Evolutionary conservation across 2,329 filamentous ascomycete genomes (phyloP).

Genomic region (Domatiomyces globalis): DNA sequence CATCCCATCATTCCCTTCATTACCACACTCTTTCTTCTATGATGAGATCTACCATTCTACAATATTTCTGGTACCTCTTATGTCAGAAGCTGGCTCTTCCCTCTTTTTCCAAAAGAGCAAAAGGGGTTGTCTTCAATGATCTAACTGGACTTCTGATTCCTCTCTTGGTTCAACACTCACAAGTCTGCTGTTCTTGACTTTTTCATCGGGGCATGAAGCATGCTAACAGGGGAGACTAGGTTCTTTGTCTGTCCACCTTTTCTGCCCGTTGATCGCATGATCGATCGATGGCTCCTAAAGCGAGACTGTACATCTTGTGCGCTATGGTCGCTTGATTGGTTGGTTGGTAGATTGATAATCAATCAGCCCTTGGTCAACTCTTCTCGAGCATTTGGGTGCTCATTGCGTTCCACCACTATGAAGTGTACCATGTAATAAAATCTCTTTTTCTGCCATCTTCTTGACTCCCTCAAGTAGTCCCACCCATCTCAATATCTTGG

Average conservation of each 20-base stretch:
- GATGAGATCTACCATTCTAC: conserved; percentile 52
- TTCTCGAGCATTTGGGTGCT: background rate
- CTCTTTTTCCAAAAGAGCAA: conserved; percentile 4
- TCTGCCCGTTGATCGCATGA: background rate
- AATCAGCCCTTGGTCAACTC: background rate
- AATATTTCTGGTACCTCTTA: conserved; percentile 96
- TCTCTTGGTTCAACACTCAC: background rate
- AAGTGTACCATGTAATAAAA: background rate
- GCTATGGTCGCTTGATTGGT: background rate
- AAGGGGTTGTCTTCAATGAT: conserved; percentile 52
- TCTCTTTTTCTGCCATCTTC: background rate
- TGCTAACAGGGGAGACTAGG: background rate
- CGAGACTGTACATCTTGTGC: background rate
- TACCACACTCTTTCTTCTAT: conserved; percentile 27
- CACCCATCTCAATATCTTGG: conserved; percentile 13
- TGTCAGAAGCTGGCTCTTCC: conserved; percentile 48
- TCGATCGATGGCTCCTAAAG: background rate
- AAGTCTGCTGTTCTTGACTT: background rate
- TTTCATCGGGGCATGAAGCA: background rate
- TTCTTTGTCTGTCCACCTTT: background rate
- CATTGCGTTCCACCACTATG: background rate
- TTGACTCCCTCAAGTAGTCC: conserved; percentile 5
- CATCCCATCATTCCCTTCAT: background rate
- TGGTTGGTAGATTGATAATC: background rate
- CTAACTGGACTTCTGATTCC: conserved; percentile 70